phyloP scores from a whole-genome alignment of 192 early-diverging fungal species.

The Dispira simplex region DNA sequence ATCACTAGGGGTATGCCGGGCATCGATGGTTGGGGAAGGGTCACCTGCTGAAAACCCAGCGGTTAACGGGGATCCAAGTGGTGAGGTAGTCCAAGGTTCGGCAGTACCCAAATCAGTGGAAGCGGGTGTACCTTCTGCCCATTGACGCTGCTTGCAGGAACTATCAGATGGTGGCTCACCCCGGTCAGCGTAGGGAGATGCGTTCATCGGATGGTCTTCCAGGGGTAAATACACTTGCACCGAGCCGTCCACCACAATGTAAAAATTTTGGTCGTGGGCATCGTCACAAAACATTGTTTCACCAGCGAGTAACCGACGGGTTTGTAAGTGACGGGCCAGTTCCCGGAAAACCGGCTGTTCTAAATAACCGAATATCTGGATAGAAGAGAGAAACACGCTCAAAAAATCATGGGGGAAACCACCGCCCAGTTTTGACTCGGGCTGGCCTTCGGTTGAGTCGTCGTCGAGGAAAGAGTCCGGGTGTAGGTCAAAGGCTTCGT shows the following conservation, averaged over 20 bases:
- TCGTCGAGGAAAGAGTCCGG: conserved; percentile 47
- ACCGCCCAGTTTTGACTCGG: conserved; percentile 21
- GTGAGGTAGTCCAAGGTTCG: too few species aligned
- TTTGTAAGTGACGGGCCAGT: conserved; percentile 78
- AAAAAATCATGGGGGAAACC: conserved; percentile 47
- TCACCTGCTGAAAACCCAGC: neutral
- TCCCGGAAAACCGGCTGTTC: conserved; percentile 95
- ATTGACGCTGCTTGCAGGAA: too few species aligned
- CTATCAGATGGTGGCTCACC: neutral
- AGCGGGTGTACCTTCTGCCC: too few species aligned
- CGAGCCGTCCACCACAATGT: conserved; percentile 88
- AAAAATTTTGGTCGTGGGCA: conserved; percentile 52
- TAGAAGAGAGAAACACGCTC: conserved; percentile 63
- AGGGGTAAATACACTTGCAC: conserved; percentile 79
- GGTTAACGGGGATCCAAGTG: neutral
- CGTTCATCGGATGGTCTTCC: conserved; percentile 11
- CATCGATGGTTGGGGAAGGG: neutral
- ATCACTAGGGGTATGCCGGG: neutral
- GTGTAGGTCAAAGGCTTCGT: conserved; percentile 52
- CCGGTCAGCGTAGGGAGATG: neutral
- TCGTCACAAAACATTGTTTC: conserved; percentile 64
- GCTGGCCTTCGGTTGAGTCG: conserved; percentile 21
- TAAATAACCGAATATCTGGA: conserved; percentile 95
- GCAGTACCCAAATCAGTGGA: too few species aligned
- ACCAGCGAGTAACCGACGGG: conserved; percentile 49